Base-by-base conservation (phyloP, 2,329 filamentous ascomycete genomes). In the Pseudofabraea citricarpa region DNA sequence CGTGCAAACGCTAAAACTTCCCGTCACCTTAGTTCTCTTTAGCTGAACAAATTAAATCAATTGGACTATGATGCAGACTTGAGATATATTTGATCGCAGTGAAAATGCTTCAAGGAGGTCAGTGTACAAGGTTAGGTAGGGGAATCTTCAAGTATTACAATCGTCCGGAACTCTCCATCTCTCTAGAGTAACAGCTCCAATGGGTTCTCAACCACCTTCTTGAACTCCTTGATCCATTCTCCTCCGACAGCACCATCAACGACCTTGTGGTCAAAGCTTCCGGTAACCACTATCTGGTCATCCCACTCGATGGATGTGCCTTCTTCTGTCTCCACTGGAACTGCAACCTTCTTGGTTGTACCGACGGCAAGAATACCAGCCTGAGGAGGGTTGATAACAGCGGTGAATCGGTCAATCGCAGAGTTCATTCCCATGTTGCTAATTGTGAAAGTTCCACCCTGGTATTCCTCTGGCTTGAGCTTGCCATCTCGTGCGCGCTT, bases 401-500 rank as follows among this genome's bases (percentile, higher is more conserved):
- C 93, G 41, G 93, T 97, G 74, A 98, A 98, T 66, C 90, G 82
- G 72, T 97, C 90, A 51, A 98, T 85, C 40, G 93, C 91, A 37
- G 83, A 64, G 80, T 98, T 98, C 93, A 98, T 98, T 70, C 93
- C 93, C 93, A 98, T 95, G 82, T 98, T 98, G 73, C 88, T 95
- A 72, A 98, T 97, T 68, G 91, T 96, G 73, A 98, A 95, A 66
- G 89, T 95, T 66, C 93, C 93, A 44, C 93, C 93, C 77, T 96
- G 91, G 82, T 95, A 98, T 73, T 98, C 90, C 69, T 98, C 91
- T 37, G 93, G 93, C 85, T 97, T 97, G 60, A 98, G 86, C 83
- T 97, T 98, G 72, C 88, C 87, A 58, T 97, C 93, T 50, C 90
- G 83, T 51, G 93, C 93, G 66, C 89, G 88, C 82, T 95, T 95